phyloP scores from a whole-genome alignment of 2,329 filamentous ascomycete genomes.

The Cladosporium sp. region DNA sequence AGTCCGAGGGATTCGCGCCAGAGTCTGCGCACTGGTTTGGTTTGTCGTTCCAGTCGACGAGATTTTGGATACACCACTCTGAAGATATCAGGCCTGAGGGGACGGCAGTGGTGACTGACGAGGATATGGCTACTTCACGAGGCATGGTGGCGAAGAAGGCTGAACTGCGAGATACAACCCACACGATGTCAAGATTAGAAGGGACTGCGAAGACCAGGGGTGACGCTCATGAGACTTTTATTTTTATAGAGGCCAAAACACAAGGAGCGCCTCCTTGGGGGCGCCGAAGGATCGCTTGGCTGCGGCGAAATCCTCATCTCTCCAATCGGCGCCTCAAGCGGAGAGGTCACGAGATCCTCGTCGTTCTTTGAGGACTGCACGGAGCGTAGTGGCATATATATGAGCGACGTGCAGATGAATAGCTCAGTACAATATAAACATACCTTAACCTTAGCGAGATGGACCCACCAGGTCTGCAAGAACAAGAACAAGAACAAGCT shows the following conservation, averaged over 20 bases:
- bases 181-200: not conserved
- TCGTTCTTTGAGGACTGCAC: not conserved
- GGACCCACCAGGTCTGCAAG: not conserved
- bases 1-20: conserved; percentile 19
- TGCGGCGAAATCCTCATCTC: not conserved
- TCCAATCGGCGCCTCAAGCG: not conserved
- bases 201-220: not conserved
- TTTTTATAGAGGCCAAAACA: not conserved
- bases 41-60: conserved; percentile 1
- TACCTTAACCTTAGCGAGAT: not conserved
- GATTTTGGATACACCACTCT: conserved; percentile 22
- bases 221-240: not conserved
- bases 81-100: conserved; percentile 22
- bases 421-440: not conserved
- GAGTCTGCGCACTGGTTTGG: conserved; percentile 21
- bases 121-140: conserved; percentile 13
- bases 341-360: not conserved
- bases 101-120: conserved; percentile 21
- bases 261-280: not conserved
- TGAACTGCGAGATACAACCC: not conserved
- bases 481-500: not conserved
- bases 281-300: not conserved
- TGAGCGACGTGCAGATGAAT: not conserved
- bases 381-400: not conserved
- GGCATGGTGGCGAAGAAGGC: not conserved